Evolutionary conservation across 768 basidiomycete species (phyloP), one percentile per base, ranked within the genome.

Genomic region (Boletus bicolor): DNA sequence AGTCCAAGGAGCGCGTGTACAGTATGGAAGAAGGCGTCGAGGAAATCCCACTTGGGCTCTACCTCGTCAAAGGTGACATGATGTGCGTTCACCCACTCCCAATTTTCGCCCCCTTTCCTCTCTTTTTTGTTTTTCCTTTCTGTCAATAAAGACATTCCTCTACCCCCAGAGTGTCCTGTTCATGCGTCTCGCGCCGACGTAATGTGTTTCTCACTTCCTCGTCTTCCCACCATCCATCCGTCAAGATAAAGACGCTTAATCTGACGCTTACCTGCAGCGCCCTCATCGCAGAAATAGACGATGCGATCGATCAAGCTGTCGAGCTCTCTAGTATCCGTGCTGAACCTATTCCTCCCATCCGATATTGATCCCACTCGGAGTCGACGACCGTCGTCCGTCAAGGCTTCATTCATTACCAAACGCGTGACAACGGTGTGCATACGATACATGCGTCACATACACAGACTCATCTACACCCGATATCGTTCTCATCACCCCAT

Each of bases 21-120:
- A 91, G 88, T 67, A 73, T 82, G 51, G 97, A 99, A 15, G 91
- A 91, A 65, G 89, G 90, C 39, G 93, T 97, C 28, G 92, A 98
- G 73, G 94, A 98, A 78, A 85, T 94, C 10, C 90, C 93, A 0
- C 78, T 98, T 26, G 97, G 97, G 0, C 78, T 98, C 44, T 98
- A 99, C 73, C 86, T 99, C 66, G 93, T 99, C 68, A 94, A 98
- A 66, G 97, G 97, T 3, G 97, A 99, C 70, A 94, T 94, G 81
- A 94, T 96, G 97, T 98, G 65, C 72, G 93, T 84, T 42, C 7
- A 28, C 12, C 12, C 7, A 24, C 17, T 17, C 21, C 21, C 34
- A 35, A n/a, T 37, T 12, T 35, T 26, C 9, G 6, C 7, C 21
- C 19, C 34, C 28, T 26, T 17, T 17, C 1, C n/a, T 46, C 32